These are phyloP conservation scores for Diaporthe citrichinensis DNA, from an alignment of 2,329 filamentous ascomycete genomes.

Conservation along the genomic window DNA sequence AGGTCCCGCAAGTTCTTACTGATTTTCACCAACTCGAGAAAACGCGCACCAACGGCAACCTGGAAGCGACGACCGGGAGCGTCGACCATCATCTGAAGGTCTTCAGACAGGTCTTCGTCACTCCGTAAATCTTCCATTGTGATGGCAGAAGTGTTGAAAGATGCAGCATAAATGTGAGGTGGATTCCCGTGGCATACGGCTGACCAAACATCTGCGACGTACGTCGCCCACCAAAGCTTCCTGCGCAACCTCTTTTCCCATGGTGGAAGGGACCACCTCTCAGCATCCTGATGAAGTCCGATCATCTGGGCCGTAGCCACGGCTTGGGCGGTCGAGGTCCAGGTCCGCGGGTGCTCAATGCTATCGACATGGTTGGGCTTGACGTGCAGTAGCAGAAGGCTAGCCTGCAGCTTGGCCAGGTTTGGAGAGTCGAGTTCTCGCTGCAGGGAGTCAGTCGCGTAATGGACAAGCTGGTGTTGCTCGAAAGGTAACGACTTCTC, in stretches of 20 bases:
- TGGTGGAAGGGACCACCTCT: background rate
- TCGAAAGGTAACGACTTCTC: background rate
- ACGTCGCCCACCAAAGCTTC: background rate
- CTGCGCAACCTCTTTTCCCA: background rate
- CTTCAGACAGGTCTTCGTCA: background rate
- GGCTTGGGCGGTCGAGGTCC: background rate
- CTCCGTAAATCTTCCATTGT: background rate
- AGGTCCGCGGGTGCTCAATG: background rate
- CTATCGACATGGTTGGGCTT: conserved; percentile 5
- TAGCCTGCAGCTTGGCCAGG: background rate
- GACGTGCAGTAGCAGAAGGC: background rate
- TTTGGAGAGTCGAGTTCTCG: background rate
- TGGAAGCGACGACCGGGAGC: background rate
- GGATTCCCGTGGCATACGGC: background rate
- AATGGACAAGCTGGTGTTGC: background rate
- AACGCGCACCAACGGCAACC: background rate
- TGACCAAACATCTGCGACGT: background rate
- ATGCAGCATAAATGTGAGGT: background rate
- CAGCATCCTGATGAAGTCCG: background rate
- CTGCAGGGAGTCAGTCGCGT: background rate
- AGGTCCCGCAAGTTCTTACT: background rate
- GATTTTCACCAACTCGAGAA: background rate
- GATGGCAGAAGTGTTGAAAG: background rate
- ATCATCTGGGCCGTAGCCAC: background rate
- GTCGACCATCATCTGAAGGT: background rate